Evolutionary conservation across 1,284 basidiomycete genomes (phyloP).

Genomic region (Puccinia coronata): DNA sequence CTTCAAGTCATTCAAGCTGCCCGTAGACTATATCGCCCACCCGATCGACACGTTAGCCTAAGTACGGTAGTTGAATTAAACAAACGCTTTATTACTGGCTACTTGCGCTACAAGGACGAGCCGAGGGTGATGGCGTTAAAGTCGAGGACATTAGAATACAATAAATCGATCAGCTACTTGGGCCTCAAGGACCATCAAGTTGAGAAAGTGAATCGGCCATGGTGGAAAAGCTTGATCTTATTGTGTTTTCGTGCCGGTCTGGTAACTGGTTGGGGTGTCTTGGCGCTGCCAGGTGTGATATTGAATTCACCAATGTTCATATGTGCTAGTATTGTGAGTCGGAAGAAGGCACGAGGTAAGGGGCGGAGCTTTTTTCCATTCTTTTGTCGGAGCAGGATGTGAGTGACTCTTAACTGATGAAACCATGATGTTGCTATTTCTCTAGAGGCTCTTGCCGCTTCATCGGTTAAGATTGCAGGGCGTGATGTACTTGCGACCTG

Average conservation of each 20-base stretch:
- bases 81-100: constrained; percentile 90
- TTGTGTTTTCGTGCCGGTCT: constrained; percentile 81
- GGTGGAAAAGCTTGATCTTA: constrained; percentile 84
- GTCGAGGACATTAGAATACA: constrained; percentile 86
- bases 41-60: constrained; percentile 88
- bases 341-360: constrained; percentile 84
- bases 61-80: constrained; percentile 97
- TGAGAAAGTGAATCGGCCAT: constrained; percentile 68
- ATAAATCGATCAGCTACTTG: constrained; percentile 83
- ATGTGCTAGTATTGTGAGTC: constrained; percentile 81
- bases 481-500: constrained; percentile 95
- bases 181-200: constrained; percentile 99
- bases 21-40: constrained; percentile 88
- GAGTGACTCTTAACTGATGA: neutral
- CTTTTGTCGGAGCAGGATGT: neutral
- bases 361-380: constrained; percentile 26
- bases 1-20: constrained; percentile 93
- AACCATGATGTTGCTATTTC: too few species aligned
- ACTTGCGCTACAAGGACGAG: constrained; percentile 89
- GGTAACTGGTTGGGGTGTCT: constrained; percentile 77
- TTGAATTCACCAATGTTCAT: constrained; percentile 95
- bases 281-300: constrained; percentile 91
- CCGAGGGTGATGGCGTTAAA: constrained; percentile 82
- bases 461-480: constrained; percentile 91
- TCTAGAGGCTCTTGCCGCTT: constrained; percentile 91